phyloP scores from a whole-genome alignment of 208 protist species.

The Wallacemonas sp. region DNA sequence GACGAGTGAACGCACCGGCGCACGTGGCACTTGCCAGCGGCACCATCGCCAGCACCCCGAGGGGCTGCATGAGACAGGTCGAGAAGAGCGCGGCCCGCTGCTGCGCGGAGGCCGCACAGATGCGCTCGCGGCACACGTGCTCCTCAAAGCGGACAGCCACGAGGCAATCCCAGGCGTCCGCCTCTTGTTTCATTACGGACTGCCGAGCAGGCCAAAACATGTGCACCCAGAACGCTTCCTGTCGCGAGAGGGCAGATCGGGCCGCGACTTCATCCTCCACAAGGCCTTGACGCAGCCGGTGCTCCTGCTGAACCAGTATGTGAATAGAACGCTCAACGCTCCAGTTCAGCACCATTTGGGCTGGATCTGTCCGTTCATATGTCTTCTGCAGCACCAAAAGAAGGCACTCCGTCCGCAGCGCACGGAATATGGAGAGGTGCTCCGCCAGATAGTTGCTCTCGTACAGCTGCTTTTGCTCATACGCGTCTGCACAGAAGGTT shows the following conservation, averaged over 20 bases:
- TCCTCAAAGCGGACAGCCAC: slow-evolving; percentile 5
- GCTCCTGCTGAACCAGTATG: slow-evolving; percentile 3
- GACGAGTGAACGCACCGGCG: background rate
- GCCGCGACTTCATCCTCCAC: background rate
- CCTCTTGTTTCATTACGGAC: background rate
- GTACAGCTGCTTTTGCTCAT: slow-evolving; percentile 2
- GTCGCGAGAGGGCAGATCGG: background rate
- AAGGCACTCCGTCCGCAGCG: slow-evolving; percentile 5
- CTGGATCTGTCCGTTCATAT: background rate
- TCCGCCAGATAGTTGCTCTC: slow-evolving; percentile 5
- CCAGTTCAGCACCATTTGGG: slow-evolving; percentile 7
- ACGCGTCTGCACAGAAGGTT: background rate
- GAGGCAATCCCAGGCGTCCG: slow-evolving; percentile 6
- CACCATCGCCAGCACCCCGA: background rate
- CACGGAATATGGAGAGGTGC: background rate
- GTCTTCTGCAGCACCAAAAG: slow-evolving; percentile 3
- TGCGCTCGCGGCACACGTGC: background rate
- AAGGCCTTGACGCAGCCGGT: background rate
- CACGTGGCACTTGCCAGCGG: background rate
- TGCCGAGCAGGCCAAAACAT: background rate
- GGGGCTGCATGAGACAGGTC: background rate
- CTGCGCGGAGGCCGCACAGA: background rate
- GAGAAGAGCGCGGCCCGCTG: slow-evolving; percentile 1
- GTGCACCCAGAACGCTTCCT: background rate
- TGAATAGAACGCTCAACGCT: slow-evolving; percentile 2